Conservation (phyloP, 768 basidiomycete genomes). For the Jaapia argillacea region DNA sequence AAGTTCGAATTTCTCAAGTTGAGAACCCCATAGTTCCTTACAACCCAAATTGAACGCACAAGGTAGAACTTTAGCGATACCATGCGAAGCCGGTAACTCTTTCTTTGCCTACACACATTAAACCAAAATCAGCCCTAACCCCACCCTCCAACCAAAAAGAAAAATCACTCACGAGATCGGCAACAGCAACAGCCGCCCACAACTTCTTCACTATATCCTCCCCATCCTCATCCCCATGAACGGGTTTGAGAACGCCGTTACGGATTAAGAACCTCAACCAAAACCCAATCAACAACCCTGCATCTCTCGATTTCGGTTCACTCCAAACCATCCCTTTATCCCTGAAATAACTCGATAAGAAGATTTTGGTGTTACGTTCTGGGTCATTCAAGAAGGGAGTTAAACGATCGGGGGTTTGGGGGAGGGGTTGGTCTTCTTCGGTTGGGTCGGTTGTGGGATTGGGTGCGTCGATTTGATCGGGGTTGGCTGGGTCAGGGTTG, state of each 20-base stretch:
- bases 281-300: constrained; percentile 47
- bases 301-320: constrained; percentile 31
- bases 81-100: constrained; percentile 42
- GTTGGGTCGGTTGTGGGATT: constrained; percentile 11
- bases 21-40: constrained; percentile 35
- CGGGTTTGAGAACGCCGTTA: constrained; percentile 39
- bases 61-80: constrained; percentile 35
- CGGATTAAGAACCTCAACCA: constrained; percentile 55
- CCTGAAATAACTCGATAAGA: constrained; percentile 61
- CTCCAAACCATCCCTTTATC: constrained; percentile 65
- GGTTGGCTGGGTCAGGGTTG: constrained; percentile 9
- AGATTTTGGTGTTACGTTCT: constrained; percentile 45
- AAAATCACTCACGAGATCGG: constrained; percentile 25
- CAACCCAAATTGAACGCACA: constrained; percentile 43
- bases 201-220: constrained; percentile 15
- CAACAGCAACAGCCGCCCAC: constrained; percentile 33
- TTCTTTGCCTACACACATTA: background rate
- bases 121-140: background rate
- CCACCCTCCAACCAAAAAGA: background rate
- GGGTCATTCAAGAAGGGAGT: constrained; percentile 53
- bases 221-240: constrained; percentile 24
- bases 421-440: no score
- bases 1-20: background rate
- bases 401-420: no score
- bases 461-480: constrained; percentile 13